phyloP scores from a whole-genome alignment of 140 eudicot genomes.

The Cichorium intybus region DNA sequence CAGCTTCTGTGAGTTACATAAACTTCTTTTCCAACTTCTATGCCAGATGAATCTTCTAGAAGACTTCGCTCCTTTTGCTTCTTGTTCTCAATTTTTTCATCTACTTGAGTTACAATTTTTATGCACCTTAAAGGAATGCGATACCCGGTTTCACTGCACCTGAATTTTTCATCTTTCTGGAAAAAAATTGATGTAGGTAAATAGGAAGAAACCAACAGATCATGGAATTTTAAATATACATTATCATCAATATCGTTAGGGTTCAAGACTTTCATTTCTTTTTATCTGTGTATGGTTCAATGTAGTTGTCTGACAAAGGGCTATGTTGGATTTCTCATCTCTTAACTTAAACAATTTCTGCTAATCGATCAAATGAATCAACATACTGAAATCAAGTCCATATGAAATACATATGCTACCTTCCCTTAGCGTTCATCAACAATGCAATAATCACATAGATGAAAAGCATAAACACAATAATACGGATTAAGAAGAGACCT shows the following conservation, averaged over 20 bases:
- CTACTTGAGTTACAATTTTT: slow-evolving; percentile 30
- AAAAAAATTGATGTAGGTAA: slow-evolving; percentile 18
- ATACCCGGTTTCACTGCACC: slow-evolving; percentile 94
- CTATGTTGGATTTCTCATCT: too few species aligned
- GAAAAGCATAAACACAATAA: background rate
- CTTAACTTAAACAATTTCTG: too few species aligned
- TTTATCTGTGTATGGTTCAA: too few species aligned
- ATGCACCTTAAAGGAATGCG: slow-evolving; percentile 82
- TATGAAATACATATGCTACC: background rate
- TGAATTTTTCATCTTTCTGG: slow-evolving; percentile 65
- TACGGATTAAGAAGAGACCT: slow-evolving; percentile 35
- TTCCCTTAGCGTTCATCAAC: background rate
- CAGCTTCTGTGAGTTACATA: slow-evolving; percentile 85
- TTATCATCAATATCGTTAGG: too few species aligned
- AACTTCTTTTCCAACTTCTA: slow-evolving; percentile 35
- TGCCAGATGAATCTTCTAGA: slow-evolving; percentile 44
- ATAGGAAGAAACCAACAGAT: background rate
- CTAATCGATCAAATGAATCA: slow-evolving; percentile 9
- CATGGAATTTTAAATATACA: too few species aligned
- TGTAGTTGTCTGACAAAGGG: too few species aligned
- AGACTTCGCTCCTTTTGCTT: slow-evolving; percentile 37
- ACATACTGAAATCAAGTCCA: background rate
- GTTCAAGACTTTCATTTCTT: too few species aligned
- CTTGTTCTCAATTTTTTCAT: slow-evolving; percentile 32
- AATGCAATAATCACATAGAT: background rate